Percentiles rank a stretch among this genome's conserved stretches.
phyloP scores from a whole-genome alignment of 2,329 filamentous ascomycete genomes.

The Pseudogymnoascus sp. region DNA sequence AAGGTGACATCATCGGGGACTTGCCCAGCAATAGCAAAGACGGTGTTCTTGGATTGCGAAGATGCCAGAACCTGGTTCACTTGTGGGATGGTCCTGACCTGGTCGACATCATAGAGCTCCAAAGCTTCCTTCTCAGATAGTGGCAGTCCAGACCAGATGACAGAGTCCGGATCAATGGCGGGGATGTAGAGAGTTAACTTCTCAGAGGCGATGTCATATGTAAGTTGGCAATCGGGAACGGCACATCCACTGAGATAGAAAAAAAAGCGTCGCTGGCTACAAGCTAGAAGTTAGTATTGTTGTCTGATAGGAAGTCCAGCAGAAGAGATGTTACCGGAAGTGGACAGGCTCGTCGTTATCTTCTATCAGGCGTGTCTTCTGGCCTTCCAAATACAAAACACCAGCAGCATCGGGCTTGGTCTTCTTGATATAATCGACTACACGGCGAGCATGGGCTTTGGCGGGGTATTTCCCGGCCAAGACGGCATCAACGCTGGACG shows the following conservation, averaged over 20 bases:
- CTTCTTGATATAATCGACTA: constrained; percentile 67
- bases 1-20: constrained; percentile 66
- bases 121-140: constrained; percentile 67
- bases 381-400: constrained; percentile 80
- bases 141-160: constrained; percentile 90
- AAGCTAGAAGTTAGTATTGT: constrained; percentile 11
- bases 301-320: not conserved
- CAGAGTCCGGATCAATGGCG: constrained; percentile 74
- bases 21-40: constrained; percentile 73
- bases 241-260: constrained; percentile 86
- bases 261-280: constrained; percentile 81
- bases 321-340: constrained; percentile 53
- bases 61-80: constrained; percentile 57
- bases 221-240: constrained; percentile 69
- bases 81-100: constrained; percentile 62
- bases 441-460: constrained; percentile 75
- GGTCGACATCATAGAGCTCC: constrained; percentile 71
- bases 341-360: constrained; percentile 79
- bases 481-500: constrained; percentile 27
- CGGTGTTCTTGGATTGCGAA: constrained; percentile 36
- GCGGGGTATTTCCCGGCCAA: constrained; percentile 65
- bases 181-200: constrained; percentile 85
- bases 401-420: constrained; percentile 59
- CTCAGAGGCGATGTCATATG: constrained; percentile 68
- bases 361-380: constrained; percentile 72